phyloP scores from a whole-genome alignment of 2,329 filamentous ascomycete species.

The Aspergillus pseudotamarii region DNA sequence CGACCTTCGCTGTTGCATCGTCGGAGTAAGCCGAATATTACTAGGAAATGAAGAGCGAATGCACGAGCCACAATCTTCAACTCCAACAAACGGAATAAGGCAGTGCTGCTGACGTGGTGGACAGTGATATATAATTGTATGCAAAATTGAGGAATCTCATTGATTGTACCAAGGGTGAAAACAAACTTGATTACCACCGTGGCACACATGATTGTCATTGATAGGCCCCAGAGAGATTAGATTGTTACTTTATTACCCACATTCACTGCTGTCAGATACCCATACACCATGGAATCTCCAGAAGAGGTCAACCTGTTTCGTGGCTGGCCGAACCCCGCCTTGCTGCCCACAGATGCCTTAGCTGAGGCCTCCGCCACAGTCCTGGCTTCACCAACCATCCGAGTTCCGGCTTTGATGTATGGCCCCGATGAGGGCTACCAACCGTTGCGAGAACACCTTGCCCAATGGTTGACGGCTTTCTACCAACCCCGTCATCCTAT shows the following conservation, averaged over 20 bases:
- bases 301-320: conserved; percentile 46
- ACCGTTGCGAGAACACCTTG: conserved; percentile 69
- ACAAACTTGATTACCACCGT: not conserved
- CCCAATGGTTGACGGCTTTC: conserved; percentile 68
- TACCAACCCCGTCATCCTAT: conserved; percentile 56
- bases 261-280: not conserved
- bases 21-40: not conserved
- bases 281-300: not conserved
- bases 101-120: not conserved
- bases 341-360: conserved; percentile 69
- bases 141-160: not conserved
- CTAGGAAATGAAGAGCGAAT: not conserved
- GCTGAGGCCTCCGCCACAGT: conserved; percentile 62
- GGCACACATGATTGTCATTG: not conserved
- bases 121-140: not conserved
- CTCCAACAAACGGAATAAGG: not conserved
- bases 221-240: not conserved
- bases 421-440: conserved; percentile 75
- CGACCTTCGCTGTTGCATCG: not conserved
- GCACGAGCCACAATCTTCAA: not conserved
- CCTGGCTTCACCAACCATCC: conserved; percentile 62
- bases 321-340: conserved; percentile 54
- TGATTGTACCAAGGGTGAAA: not conserved
- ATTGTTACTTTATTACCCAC: not conserved
- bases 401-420: conserved; percentile 71